Conservation (phyloP, 306 rosid genomes). For the Rosa chinensis region DNA sequence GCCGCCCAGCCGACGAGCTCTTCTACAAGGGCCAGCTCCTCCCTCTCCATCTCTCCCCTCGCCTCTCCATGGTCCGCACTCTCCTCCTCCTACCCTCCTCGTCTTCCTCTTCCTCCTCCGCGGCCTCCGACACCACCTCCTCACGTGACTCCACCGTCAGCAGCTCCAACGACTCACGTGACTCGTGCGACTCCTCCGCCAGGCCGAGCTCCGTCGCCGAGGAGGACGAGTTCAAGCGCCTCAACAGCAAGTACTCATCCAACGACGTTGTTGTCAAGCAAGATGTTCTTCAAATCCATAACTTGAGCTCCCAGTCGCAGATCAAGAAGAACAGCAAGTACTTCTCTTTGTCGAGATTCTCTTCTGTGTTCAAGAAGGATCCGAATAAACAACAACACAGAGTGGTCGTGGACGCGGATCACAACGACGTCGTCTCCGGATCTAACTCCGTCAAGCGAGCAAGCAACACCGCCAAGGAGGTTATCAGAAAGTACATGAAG, state of each 20-base stretch:
- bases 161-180: constrained; percentile 42
- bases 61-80: constrained; percentile 77
- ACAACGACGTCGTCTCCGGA: constrained; percentile 19
- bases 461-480: constrained; percentile 70
- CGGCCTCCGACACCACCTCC: constrained; percentile 47
- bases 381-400: constrained; percentile 7
- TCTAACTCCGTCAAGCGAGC: constrained; percentile 49
- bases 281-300: neutral
- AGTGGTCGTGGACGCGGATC: constrained; percentile 19
- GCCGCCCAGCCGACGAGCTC: constrained; percentile 92
- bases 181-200: constrained; percentile 68
- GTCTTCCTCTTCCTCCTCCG: constrained; percentile 46
- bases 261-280: neutral
- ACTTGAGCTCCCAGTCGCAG: constrained; percentile 16
- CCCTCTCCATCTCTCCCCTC: constrained; percentile 79
- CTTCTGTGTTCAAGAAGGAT: constrained; percentile 71
- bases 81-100: constrained; percentile 64
- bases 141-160: constrained; percentile 84
- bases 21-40: constrained; percentile 89
- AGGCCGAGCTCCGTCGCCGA: constrained; percentile 64
- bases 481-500: constrained; percentile 69
- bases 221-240: constrained; percentile 63
- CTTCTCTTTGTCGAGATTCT: constrained; percentile 74
- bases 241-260: constrained; percentile 25
- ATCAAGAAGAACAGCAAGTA: constrained; percentile 47